Base-by-base conservation (phyloP, 139 green algal genomes). In the Auxenochlorella protothecoides region DNA sequence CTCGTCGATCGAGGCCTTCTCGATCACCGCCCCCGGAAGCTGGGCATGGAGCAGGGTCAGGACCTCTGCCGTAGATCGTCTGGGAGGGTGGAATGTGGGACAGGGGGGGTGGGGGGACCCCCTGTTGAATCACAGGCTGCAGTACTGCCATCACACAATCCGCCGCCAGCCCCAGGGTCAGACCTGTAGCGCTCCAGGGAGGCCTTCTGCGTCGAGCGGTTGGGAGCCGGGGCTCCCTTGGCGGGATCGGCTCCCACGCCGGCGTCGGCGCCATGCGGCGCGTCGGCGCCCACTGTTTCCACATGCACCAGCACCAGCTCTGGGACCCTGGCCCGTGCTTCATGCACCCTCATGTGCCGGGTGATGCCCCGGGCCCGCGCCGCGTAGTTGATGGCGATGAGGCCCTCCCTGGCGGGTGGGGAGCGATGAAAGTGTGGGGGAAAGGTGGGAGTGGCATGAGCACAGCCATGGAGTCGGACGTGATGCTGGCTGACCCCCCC, bases 381-480 rank as follows among this genome's bases (percentile, higher is more conserved):
- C 5, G 89, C 78, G 72, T 98, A 98, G 73, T 97, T 97, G 53
- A 96, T 85, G 6, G 90, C 88, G 53, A 92, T 90, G 3, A 96
- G 74, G 15, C 88, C 87, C 64, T 85, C 73, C 79, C 77, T 81
- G 70, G 12, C n/a, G 11, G 5, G 5, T 27, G 27, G 27, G 27
- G 27, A 44, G 27, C 15, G n/a, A 10, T 14, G 11, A 76, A 56
- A 16, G 64, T 9, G 5, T 63, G 66, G 52, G 6, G 11, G 15
- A 44, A 57, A 71, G 9, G 51, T 44, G 27, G 27, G 27, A 1
- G 27, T 44, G 27, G 27, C 27, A 44, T 44, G 27, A 44, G 27
- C 27, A 44, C 27, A 44, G 27, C 27, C 27, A 44, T 44, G 27
- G 27, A 44, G 27, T 1, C 27, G 27, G 27, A 44, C 27, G 27